Percentiles rank a stretch among this genome's conserved stretches.
phyloP scores from a whole-genome alignment of 345 rosid genomes.

The Eucalyptus cladocalyx region DNA sequence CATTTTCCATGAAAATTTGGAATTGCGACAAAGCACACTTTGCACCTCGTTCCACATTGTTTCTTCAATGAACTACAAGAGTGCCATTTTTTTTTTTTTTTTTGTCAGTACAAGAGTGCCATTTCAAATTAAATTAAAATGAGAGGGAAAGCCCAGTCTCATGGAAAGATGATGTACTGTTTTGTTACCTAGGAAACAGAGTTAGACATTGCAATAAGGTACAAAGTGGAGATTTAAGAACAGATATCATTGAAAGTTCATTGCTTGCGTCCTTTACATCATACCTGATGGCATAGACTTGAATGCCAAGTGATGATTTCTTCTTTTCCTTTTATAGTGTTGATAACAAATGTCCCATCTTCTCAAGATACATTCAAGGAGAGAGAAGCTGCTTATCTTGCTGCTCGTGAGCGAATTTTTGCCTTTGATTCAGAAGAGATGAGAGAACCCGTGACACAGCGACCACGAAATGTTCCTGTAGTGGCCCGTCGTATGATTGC shows the following conservation, averaged over 20 bases:
- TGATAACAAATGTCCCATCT: conserved; percentile 11
- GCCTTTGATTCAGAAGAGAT: conserved; percentile 18
- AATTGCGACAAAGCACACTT: not conserved
- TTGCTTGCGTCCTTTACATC: not conserved
- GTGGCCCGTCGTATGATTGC: conserved; percentile 75
- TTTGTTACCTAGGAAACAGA: not conserved
- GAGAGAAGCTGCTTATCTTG: conserved; percentile 60
- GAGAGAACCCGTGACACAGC: conserved; percentile 20
- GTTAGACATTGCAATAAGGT: not conserved
- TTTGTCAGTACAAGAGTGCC: not conserved
- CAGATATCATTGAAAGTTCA: not conserved
- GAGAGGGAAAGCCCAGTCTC: not conserved
- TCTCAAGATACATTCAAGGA: conserved; percentile 20
- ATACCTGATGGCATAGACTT: not conserved
- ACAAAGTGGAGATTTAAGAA: not conserved
- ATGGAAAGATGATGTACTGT: not conserved
- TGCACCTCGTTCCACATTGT: not conserved
- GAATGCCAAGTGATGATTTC: not conserved
- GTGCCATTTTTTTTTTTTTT: too few relatives aligned
- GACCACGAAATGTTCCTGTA: conserved; percentile 30
- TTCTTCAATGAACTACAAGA: not conserved
- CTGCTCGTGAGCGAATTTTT: conserved; percentile 56
- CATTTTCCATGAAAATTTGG: not conserved
- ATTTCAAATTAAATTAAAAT: not conserved
- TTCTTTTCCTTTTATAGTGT: conserved; percentile 9